phyloP scores from a whole-genome alignment of 805 yeast genomes.

The Candida arabinofermentans region DNA sequence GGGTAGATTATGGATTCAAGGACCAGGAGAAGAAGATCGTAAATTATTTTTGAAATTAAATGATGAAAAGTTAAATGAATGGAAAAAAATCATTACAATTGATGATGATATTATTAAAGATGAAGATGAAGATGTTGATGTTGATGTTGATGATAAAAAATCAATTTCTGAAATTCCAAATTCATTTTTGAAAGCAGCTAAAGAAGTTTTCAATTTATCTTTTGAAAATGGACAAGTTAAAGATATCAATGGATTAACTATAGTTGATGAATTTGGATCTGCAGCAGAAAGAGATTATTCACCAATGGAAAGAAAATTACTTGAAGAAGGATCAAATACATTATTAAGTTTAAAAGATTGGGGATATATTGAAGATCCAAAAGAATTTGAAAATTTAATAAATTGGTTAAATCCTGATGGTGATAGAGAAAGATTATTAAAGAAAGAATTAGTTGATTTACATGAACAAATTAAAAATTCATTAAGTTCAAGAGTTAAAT shows the following conservation, averaged over 20 bases:
- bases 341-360: slow-evolving; percentile 53
- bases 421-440: slow-evolving; percentile 58
- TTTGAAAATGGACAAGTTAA: slow-evolving; percentile 26
- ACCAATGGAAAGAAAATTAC: slow-evolving; percentile 51
- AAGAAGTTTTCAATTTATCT: slow-evolving; percentile 28
- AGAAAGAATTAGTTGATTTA: slow-evolving; percentile 54
- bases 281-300: slow-evolving; percentile 26
- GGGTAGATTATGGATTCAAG: slow-evolving; percentile 58
- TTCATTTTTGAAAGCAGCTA: slow-evolving; percentile 24
- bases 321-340: slow-evolving; percentile 63
- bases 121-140: slow-evolving; percentile 2
- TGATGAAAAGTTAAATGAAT: slow-evolving; percentile 38
- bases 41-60: slow-evolving; percentile 17
- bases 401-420: slow-evolving; percentile 79
- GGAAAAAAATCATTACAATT: slow-evolving; percentile 16
- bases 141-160: neutral
- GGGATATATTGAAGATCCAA: slow-evolving; percentile 63
- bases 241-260: slow-evolving; percentile 18
- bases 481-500: slow-evolving; percentile 54
- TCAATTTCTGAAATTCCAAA: neutral
- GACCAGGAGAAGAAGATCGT: slow-evolving; percentile 59
- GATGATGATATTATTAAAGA: slow-evolving; percentile 3
- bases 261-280: slow-evolving; percentile 37
- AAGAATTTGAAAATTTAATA: slow-evolving; percentile 52
- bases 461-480: slow-evolving; percentile 52